These are phyloP conservation scores for Mycena citricolor DNA, from an alignment of 1,284 basidiomycete genomes.

Conservation along the genomic window DNA sequence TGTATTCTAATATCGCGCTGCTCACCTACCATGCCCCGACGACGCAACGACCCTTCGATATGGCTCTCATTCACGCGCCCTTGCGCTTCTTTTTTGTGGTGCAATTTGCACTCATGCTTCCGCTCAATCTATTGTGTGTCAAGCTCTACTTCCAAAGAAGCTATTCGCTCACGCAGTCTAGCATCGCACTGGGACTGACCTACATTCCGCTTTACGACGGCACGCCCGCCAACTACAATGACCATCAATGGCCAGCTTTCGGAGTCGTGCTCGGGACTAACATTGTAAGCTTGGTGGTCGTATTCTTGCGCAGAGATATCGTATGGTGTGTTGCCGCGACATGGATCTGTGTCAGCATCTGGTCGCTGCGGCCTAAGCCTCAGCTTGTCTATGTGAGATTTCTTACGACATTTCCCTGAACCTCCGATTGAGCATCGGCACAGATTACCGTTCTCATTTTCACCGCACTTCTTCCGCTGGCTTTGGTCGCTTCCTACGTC, in stretches of 20 bases:
- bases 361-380: slow-evolving; percentile 60
- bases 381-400: slow-evolving; percentile 57
- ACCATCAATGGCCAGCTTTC: slow-evolving; percentile 61
- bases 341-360: slow-evolving; percentile 68
- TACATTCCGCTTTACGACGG: slow-evolving; percentile 39
- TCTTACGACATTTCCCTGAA: background rate
- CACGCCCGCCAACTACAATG: slow-evolving; percentile 44
- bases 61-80: slow-evolving; percentile 71
- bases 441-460: slow-evolving; percentile 62
- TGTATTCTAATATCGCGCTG: slow-evolving; percentile 69
- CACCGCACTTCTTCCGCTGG: slow-evolving; percentile 59
- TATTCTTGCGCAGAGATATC: slow-evolving; percentile 57
- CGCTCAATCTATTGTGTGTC: slow-evolving; percentile 49
- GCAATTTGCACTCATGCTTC: slow-evolving; percentile 45
- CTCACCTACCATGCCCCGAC: slow-evolving; percentile 65
- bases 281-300: slow-evolving; percentile 53
- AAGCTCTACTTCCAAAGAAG: background rate
- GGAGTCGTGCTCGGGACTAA: slow-evolving; percentile 61
- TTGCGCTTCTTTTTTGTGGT: slow-evolving; percentile 70
- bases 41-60: slow-evolving; percentile 56
- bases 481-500: slow-evolving; percentile 41
- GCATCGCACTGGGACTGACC: slow-evolving; percentile 56
- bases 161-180: too few relatives aligned
- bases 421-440: background rate
- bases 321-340: slow-evolving; percentile 71